These are phyloP conservation scores for Talaromyces sp. DNA, from an alignment of 2,329 filamentous ascomycete species.

Conservation along the genomic window DNA sequence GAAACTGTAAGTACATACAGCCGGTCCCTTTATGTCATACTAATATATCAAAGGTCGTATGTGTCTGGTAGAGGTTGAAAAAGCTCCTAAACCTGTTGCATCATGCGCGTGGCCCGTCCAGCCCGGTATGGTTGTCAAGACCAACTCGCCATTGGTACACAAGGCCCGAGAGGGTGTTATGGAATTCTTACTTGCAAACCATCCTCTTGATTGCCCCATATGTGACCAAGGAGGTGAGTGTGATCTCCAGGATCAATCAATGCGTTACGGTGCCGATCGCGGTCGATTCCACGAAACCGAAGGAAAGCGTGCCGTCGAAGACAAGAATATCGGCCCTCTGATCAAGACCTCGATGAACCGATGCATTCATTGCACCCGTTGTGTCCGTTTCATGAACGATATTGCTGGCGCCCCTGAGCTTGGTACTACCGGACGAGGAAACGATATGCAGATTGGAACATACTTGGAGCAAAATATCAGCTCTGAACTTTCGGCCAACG, in stretches of 20 bases:
- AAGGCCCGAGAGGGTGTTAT: slow-evolving; percentile 98
- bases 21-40: slow-evolving; percentile 12
- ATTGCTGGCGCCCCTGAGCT: slow-evolving; percentile 93
- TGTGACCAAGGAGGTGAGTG: slow-evolving; percentile 99
- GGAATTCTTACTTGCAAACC: slow-evolving; percentile 96
- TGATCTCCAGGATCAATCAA: slow-evolving; percentile 98
- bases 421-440: slow-evolving; percentile 90
- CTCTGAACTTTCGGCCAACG: slow-evolving; percentile 92
- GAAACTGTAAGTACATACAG: slow-evolving; percentile 66
- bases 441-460: slow-evolving; percentile 96
- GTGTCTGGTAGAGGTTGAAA: slow-evolving; percentile 98
- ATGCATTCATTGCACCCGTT: slow-evolving; percentile 98
- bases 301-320: slow-evolving; percentile 96
- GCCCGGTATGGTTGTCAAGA: slow-evolving; percentile 98
- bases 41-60: slow-evolving; percentile 63
- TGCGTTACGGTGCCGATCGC: slow-evolving; percentile 95
- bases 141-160: slow-evolving; percentile 90
- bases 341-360: slow-evolving; percentile 99
- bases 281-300: slow-evolving; percentile 94
- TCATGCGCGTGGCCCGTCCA: slow-evolving; percentile 99
- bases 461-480: slow-evolving; percentile 94
- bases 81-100: slow-evolving; percentile 92
- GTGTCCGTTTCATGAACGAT: slow-evolving; percentile 96
- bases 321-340: slow-evolving; percentile 97
- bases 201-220: slow-evolving; percentile 93